Base-by-base conservation (phyloP, 2,329 filamentous ascomycete genomes). In the Uncinocarpus reesii region DNA sequence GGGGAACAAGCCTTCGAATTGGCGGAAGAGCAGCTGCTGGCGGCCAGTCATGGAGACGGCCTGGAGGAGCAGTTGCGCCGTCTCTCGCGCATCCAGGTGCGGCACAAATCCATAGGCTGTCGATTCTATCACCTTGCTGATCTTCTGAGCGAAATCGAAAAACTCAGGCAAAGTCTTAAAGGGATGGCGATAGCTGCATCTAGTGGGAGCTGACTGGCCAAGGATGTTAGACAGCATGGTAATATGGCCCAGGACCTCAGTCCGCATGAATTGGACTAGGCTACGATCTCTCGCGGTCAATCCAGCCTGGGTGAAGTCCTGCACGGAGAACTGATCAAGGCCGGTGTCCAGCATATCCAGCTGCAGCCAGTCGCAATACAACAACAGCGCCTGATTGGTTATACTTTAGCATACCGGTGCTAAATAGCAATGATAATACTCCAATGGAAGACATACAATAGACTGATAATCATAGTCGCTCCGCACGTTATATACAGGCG, bases 341-440 rank as follows among this genome's bases (percentile, higher is more conserved):
- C 83, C 85, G 60, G 83, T 80, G 63, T 85, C 80, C 74, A 92
- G 92, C 11, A 87, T 73, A 60, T 92, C 86, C 1, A 92, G 73
- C 66, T 92, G 85, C 47, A 90, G 87, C 76, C 79, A 92, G 65
- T 92, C 86, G 58, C 88, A 83, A 61, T 90, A 89, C 0, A 90
- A 70, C 10, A 77, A 84, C 10, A 92, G 71, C 0, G 80, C 76
- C 66, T 69, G 36, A 23, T 37, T 13, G 20, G 20, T 32, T 18
- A 43, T n/a, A 11, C 23, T 8, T 42, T 40, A n/a, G n/a, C n/a
- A n/a, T n/a, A n/a, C n/a, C n/a, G n/a, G n/a, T n/a, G n/a, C n/a
- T n/a, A n/a, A 40, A 4, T 37, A 37, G 15, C 16, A 26, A 21
- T 26, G 7, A 15, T 40, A 37, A 4, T 11, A 40, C 36, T 15